Percentiles rank a stretch among this genome's conserved stretches.
These are phyloP conservation scores for Volutella citrinella DNA, from an alignment of 2,329 filamentous ascomycete genomes.

Conservation along the genomic window DNA sequence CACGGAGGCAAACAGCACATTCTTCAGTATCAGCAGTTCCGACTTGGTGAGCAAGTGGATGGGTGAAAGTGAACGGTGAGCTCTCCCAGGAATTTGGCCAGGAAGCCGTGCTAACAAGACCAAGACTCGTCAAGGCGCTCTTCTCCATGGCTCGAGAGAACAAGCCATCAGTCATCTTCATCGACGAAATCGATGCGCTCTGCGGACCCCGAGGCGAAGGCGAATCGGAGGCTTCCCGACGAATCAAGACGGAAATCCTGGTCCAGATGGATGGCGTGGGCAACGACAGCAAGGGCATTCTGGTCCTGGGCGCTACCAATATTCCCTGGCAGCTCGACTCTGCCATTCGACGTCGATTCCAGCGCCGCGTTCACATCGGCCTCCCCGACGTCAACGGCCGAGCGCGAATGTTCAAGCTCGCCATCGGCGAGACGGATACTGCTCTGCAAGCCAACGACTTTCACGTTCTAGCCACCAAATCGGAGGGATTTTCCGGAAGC, in stretches of 20 bases:
- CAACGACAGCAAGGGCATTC: conserved; percentile 87
- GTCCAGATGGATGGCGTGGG: conserved; percentile 99
- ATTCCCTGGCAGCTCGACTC: conserved; percentile 98
- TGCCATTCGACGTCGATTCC: conserved; percentile 93
- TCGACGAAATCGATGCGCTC: conserved; percentile 95
- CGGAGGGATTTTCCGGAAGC: conserved; percentile 92
- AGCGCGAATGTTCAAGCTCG: conserved; percentile 92
- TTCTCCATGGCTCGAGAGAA: conserved; percentile 99
- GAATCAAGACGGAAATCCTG: conserved; percentile 97
- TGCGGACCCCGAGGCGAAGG: conserved; percentile 91
- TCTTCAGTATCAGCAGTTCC: conserved; percentile 97
- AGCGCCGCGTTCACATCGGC: conserved; percentile 92
- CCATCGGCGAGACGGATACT: conserved; percentile 90
- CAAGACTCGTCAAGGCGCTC: conserved; percentile 87
- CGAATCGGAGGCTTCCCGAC: conserved; percentile 92
- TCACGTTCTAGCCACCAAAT: conserved; percentile 72
- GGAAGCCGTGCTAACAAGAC: conserved; percentile 18
- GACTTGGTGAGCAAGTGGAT: conserved; percentile 99
- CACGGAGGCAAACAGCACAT: conserved; percentile 97
- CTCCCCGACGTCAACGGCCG: conserved; percentile 83
- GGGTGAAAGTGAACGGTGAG: conserved; percentile 94
- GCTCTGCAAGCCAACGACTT: conserved; percentile 76
- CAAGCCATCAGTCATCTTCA: conserved; percentile 97
- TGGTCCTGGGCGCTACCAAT: conserved; percentile 95
- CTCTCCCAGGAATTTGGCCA: neutral